Evolutionary conservation across 1,284 basidiomycete genomes (phyloP).

Genomic region (Marasmius sp.): DNA sequence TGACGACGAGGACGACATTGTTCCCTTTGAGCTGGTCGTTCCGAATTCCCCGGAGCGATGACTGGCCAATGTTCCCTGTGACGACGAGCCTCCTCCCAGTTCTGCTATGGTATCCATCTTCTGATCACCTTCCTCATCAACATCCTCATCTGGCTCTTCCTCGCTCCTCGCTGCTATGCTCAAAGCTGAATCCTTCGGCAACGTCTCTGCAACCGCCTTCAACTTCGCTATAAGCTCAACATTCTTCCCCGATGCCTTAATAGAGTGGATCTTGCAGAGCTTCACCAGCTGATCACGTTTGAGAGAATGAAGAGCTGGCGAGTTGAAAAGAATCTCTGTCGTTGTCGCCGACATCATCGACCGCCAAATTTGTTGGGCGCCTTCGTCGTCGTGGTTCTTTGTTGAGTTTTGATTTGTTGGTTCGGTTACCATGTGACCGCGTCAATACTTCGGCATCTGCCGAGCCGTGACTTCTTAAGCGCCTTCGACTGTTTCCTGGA

Average conservation of each 20-base stretch:
- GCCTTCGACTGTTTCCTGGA: too few species aligned
- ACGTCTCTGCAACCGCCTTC: slow-evolving; percentile 58
- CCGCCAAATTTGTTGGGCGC: neutral
- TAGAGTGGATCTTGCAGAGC: slow-evolving; percentile 74
- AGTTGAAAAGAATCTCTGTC: slow-evolving; percentile 77
- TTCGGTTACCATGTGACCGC: slow-evolving; percentile 1
- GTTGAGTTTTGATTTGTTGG: neutral
- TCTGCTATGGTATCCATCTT: slow-evolving; percentile 26
- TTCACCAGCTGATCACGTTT: slow-evolving; percentile 80
- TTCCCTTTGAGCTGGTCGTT: slow-evolving; percentile 58
- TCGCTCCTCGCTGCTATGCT: slow-evolving; percentile 52
- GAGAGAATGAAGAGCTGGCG: slow-evolving; percentile 73
- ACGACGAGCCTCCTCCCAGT: slow-evolving; percentile 40
- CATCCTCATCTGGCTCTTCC: slow-evolving; percentile 17
- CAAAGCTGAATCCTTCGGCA: slow-evolving; percentile 53
- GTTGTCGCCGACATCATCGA: slow-evolving; percentile 30
- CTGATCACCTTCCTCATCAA: slow-evolving; percentile 32
- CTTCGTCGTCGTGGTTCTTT: neutral
- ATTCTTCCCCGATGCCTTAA: slow-evolving; percentile 79
- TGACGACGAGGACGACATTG: slow-evolving; percentile 41
- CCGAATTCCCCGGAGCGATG: slow-evolving; percentile 65
- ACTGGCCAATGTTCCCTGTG: slow-evolving; percentile 49
- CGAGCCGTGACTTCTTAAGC: neutral
- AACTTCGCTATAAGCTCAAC: slow-evolving; percentile 66
- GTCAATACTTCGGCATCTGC: neutral